Base-by-base conservation (phyloP, 148 eudicot species). In the Heliamphora exappendiculata region DNA sequence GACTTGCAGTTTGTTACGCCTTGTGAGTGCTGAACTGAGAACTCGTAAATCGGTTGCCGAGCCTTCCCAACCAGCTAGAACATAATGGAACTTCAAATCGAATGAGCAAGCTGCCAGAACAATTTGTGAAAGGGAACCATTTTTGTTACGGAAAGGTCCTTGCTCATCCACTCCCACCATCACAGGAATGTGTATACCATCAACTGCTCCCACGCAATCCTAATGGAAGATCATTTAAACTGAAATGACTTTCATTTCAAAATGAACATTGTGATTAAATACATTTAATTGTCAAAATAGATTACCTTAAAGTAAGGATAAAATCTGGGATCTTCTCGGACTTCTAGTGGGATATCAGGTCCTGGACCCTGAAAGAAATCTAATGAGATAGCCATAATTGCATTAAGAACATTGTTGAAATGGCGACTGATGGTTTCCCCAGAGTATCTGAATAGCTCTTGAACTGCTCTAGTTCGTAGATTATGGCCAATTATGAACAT, bases 31-130 rank as follows among this genome's bases (percentile, higher is more conserved):
- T 36, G 85, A 82, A 77, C 69, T 69, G 31, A 85, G 74, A 57
- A 85, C 83, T 26, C 70, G 82, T 45, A 82, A 33, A 70, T 85
- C 85, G 64, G 79, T 45, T 10, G 87, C 87, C 3, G 87, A 78
- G 60, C 85, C 87, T 79, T 85, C 87, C 83, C 87, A 85, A 70
- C 87, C 87, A 50, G 87, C 87, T 50, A 82, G 66, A 75, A 82
- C 83, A 62, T 82, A 85, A 66, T 82, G 83, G 57, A 85, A 85
- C 66, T 80, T 79, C 85, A 85, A 65, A 81, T 79, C 79, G n/a
- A 82, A 85, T 41, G 87, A 85, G 77, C 87, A 85, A 34, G 85
- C 83, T 62, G 82, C 83, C 67, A 82, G 50, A 57, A 85, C 83
- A 70, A 62, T 80, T 79, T 85, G 87, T 14, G 83, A 79, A 29